Evolutionary conservation across 768 basidiomycete species (phyloP), one percentile per base, ranked within the genome.

Genomic region (Collybiopsis confluens): DNA sequence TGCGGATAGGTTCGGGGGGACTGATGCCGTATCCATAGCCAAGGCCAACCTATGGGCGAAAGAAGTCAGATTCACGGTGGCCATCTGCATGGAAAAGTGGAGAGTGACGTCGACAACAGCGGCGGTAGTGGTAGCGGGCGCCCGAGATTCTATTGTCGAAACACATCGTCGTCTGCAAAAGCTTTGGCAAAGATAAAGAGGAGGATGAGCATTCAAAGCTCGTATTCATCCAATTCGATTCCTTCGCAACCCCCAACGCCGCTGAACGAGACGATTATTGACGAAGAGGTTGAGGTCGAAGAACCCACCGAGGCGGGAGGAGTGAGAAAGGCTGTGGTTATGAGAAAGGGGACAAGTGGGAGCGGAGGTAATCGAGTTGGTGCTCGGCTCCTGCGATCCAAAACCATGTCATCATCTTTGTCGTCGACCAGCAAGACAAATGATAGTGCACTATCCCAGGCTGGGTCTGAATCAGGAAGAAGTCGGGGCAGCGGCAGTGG

Each of bases 401-500:
- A 44, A 10, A 37, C 47, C 13, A 37, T 50, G 40, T 51, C 55
- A 45, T 47, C 47, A 3, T 33, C 28, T 38, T 18, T 28, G 21
- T 23, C 57, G 23, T 33, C 45, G 20, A 37, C 42, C 15, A n/a
- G n/a, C n/a, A 28, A 35, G 50, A 42, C 50, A 21, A 38, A 41
- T 18, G 50, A 27, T 3, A n/a, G 28, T 11, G 10, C 20, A 23
- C 24, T 45, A 21, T 30, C 23, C 10, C 44, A 30, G 6, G 23
- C 8, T 40, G 27, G 15, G 21, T 45, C 30, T 43, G 52, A 44
- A 13, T 46, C 36, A 44, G 21, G 52, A 51, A 35, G 27, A 15
- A 26, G 51, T 16, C 21, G 54, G 36, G 52, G 51, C 36, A 61
- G 60, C 35, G 53, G 62, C 6, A 62, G 59, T 26, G 59, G 58